Conservation (phyloP, 139 green algal species). For the Pseudopediastrum boryanum region DNA sequence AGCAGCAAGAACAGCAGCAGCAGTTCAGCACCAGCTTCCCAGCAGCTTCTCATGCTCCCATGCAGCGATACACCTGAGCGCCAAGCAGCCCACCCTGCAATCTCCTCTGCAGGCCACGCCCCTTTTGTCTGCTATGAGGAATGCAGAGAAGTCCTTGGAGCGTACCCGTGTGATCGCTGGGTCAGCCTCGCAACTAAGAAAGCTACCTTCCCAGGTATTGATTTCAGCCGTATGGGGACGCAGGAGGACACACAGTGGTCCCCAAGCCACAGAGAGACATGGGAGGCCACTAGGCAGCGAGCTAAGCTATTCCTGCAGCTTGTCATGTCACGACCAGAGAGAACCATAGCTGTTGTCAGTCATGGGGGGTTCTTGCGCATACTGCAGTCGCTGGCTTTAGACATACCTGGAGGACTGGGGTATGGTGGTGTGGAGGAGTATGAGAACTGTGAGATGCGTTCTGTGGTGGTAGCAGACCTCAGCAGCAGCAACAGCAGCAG, state of each 20-base stretch:
- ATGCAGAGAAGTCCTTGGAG: constrained; percentile 55
- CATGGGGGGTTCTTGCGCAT: too few species aligned
- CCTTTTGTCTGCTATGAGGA: constrained; percentile 58
- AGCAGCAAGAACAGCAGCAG: too few species aligned
- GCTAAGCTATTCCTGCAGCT: constrained; percentile 27
- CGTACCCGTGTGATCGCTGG: constrained; percentile 58
- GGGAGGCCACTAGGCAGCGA: constrained; percentile 43
- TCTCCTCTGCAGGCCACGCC: constrained; percentile 47
- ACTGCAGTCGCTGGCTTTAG: too few species aligned
- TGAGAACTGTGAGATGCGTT: too few species aligned
- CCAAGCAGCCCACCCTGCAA: constrained; percentile 29
- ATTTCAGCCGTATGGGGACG: constrained; percentile 55
- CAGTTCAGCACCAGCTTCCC: too few species aligned
- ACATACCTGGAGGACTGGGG: too few species aligned
- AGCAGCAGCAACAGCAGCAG: too few species aligned
- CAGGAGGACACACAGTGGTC: constrained; percentile 58
- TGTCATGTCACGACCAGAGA: constrained; percentile 42
- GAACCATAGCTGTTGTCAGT: constrained; percentile 40
- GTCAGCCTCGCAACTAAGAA: constrained; percentile 11
- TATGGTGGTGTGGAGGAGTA: too few species aligned
- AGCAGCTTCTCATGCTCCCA: constrained; percentile 49
- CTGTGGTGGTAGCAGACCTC: too few species aligned
- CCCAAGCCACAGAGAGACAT: constrained; percentile 40
- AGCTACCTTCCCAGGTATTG: constrained; percentile 48
- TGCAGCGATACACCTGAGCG: constrained; percentile 31